Base-by-base conservation (phyloP, 192 early-diverging fungal genomes). In the Coemansia sp. region DNA sequence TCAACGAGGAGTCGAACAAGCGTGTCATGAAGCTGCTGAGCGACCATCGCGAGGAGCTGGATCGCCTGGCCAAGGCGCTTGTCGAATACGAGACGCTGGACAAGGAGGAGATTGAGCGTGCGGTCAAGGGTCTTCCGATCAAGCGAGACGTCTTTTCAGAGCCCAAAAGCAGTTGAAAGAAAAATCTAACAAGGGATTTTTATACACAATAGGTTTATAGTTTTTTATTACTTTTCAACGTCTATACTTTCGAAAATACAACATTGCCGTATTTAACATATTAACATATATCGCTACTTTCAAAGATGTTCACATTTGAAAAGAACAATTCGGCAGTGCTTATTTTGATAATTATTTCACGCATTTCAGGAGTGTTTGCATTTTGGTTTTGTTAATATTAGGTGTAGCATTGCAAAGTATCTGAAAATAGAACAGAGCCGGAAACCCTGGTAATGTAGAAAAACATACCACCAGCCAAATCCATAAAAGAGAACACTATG, bases 81-180 rank as follows among this genome's bases (percentile, higher is more conserved):
- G 86, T 99, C 10, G 94, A 96, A 68, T 90, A 93, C 72, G 98
- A 99, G 82, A 99, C 98, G 6, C 83, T 99, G 37, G 87, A 90
- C 48, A 87, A 86, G 56, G 88, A 98, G 48, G 95, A 99, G 79
- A 92, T 99, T 44, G 83, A 89, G 70, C 74, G 72, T 43, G 81
- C 71, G 6, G 68, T 84, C 70, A 79, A 84, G 76, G 81, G 81
- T 4, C 73, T 84, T 6, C 81, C 81, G 12, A 83, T 83, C 40
- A 75, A 83, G 69, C 80, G 80, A 7, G 52, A 54, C 52, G 21
- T 26, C 10, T 26, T 54, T 54, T 26, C 52, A 26, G 15, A 54
- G 32, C 32, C 32, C 32, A 32, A 32, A 32, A 32, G 32, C 32
- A 32, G 32, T 32, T 32, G 32, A 32, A 32, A 4, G 32, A 32